Evolutionary conservation across 148 eudicot genomes (phyloP).

Genomic region (Chenopodium quinoa): DNA sequence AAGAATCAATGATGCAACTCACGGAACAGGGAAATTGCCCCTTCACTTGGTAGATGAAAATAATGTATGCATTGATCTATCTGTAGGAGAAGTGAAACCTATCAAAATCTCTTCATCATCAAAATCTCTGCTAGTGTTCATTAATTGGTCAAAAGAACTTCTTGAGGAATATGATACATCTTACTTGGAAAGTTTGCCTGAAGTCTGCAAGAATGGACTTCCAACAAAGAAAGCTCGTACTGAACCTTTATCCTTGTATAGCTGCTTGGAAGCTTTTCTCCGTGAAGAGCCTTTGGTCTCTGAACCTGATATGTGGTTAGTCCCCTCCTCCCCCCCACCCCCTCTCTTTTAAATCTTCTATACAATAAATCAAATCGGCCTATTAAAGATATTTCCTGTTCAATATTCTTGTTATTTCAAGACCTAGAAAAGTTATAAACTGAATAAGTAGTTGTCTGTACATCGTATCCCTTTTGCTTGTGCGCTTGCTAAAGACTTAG

Average conservation of each 20-base stretch:
- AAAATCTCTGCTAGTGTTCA: conserved; percentile 62
- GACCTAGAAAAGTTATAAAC: not conserved
- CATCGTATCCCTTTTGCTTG: not conserved
- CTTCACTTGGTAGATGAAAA: conserved; percentile 89
- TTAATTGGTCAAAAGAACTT: conserved; percentile 90
- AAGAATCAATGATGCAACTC: conserved; percentile 34
- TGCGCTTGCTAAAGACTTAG: not conserved
- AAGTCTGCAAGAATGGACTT: conserved; percentile 67
- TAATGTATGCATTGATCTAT: conserved; percentile 69
- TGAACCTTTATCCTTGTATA: conserved; percentile 89
- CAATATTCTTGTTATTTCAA: not conserved
- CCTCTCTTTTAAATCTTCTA: too few species aligned
- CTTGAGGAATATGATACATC: conserved; percentile 64
- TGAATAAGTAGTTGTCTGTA: not conserved
- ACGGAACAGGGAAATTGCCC: conserved; percentile 50
- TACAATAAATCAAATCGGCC: not conserved
- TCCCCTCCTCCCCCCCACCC: conserved; percentile 15
- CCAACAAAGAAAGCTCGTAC: conserved; percentile 78
- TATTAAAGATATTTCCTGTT: too few species aligned
- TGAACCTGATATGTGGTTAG: conserved; percentile 97
- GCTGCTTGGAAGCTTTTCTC: conserved; percentile 91
- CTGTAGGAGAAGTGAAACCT: conserved; percentile 75
- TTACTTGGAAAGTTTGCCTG: conserved; percentile 80
- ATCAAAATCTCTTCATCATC: conserved; percentile 68
- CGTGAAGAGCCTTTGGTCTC: conserved; percentile 98